These are phyloP conservation scores for Cinchona pubescens DNA, from an alignment of 257 asterid species.

Conservation along the genomic window DNA sequence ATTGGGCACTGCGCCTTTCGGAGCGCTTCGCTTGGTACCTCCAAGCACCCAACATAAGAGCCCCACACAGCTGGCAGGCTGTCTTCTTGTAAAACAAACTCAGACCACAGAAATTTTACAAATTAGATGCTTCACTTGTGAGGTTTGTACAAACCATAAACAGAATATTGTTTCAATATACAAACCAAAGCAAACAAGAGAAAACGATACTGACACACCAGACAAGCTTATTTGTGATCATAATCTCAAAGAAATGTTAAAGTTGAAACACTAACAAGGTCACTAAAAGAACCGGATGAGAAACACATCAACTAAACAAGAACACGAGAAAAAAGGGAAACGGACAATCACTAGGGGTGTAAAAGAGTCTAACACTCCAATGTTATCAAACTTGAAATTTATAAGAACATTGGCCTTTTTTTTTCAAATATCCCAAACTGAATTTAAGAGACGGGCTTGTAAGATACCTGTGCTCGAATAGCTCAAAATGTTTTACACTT, in stretches of 20 bases:
- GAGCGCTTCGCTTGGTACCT: constrained; percentile 77
- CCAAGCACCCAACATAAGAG: too few species aligned
- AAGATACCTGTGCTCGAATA: too few species aligned
- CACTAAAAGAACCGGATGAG: background rate
- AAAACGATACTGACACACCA: background rate
- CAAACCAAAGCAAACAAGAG: background rate
- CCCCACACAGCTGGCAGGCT: too few species aligned
- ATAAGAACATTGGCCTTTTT: too few species aligned
- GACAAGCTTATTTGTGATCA: background rate
- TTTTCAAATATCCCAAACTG: too few species aligned
- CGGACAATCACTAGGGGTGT: too few species aligned
- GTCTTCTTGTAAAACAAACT: constrained; percentile 29
- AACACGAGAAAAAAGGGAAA: background rate
- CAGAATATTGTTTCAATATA: background rate
- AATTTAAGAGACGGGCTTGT: too few species aligned
- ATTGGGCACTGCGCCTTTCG: constrained; percentile 90
- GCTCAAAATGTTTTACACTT: too few species aligned
- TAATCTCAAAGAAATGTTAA: background rate
- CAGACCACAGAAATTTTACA: background rate
- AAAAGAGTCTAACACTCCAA: too few species aligned
- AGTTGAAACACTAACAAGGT: background rate
- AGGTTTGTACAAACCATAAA: background rate
- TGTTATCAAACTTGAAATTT: too few species aligned
- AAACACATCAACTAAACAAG: background rate
- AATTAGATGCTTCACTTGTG: background rate